These are phyloP conservation scores for Tolypocladium ophioglossoides DNA, from an alignment of 2,329 filamentous ascomycete genomes.

Conservation along the genomic window DNA sequence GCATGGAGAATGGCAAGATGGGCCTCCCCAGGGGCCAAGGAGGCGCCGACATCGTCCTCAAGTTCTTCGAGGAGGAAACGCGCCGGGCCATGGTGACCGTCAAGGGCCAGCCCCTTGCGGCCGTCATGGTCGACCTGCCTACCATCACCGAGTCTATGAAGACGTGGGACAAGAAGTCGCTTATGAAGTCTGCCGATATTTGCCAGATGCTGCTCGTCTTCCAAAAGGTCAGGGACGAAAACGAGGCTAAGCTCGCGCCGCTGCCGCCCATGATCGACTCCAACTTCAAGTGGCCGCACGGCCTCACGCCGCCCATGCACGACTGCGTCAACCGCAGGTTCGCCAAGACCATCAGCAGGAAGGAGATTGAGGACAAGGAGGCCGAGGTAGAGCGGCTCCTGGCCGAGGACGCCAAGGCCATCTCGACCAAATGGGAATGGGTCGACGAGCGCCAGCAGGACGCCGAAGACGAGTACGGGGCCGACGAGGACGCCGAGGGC, in stretches of 20 bases:
- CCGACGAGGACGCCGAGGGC: constrained; percentile 41
- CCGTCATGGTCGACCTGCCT: constrained; percentile 70
- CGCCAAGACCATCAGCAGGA: constrained; percentile 69
- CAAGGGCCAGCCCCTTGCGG: constrained; percentile 62
- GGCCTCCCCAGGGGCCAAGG: constrained; percentile 53
- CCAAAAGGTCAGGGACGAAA: constrained; percentile 52
- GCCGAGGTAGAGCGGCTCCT: constrained; percentile 66
- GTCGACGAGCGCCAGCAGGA: constrained; percentile 39
- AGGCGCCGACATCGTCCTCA: constrained; percentile 69
- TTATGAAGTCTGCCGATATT: constrained; percentile 82
- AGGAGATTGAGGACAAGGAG: constrained; percentile 79
- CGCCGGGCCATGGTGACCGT: constrained; percentile 65
- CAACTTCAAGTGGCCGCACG: constrained; percentile 70
- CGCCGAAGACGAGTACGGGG: constrained; percentile 32
- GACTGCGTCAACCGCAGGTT: constrained; percentile 76
- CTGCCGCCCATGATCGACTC: constrained; percentile 61
- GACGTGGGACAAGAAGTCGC: constrained; percentile 79
- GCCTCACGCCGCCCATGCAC: constrained; percentile 79
- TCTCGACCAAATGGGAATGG: constrained; percentile 53
- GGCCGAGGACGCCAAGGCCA: constrained; percentile 52
- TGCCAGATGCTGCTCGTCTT: constrained; percentile 83
- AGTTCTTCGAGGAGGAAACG: constrained; percentile 65
- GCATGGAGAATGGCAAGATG: constrained; percentile 67
- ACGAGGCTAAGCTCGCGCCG: constrained; percentile 54
- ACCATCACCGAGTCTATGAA: constrained; percentile 88